A percentile compares a stretch with the other conserved stretches of the same genome.
These are phyloP conservation scores for Gyrodon lividus DNA, from an alignment of 768 basidiomycete species.

Conservation along the genomic window DNA sequence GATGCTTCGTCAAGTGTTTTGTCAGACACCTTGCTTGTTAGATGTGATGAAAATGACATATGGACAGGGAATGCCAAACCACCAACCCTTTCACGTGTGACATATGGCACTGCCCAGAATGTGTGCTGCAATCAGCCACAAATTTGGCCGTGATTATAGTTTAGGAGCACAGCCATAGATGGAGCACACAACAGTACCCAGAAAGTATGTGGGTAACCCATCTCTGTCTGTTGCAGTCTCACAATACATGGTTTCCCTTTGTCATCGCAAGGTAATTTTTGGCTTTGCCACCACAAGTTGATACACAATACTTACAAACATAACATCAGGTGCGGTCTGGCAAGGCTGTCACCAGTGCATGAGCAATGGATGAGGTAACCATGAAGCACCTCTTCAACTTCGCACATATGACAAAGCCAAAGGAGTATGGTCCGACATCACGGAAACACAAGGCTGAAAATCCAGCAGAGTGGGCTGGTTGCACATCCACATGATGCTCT, in stretches of 20 bases:
- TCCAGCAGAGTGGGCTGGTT: slow-evolving; percentile 28
- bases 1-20: too few species aligned
- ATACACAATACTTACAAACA: background rate
- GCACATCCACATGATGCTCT: slow-evolving; percentile 22
- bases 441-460: slow-evolving; percentile 6
- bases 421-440: slow-evolving; percentile 5
- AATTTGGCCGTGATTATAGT: slow-evolving; percentile 25
- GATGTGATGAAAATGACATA: slow-evolving; percentile 28
- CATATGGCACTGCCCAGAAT: slow-evolving; percentile 38
- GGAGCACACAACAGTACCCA: slow-evolving; percentile 16
- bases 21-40: background rate
- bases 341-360: slow-evolving; percentile 26
- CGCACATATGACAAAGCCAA: slow-evolving; percentile 22
- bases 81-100: slow-evolving; percentile 4
- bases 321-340: slow-evolving; percentile 15
- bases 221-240: slow-evolving; percentile 29
- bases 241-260: slow-evolving; percentile 30
- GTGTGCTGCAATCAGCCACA: slow-evolving; percentile 31
- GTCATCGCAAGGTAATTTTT: slow-evolving; percentile 20
- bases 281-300: background rate
- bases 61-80: slow-evolving; percentile 15
- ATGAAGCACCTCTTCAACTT: slow-evolving; percentile 24
- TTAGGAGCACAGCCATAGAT: slow-evolving; percentile 32
- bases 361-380: slow-evolving; percentile 29
- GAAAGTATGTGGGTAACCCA: slow-evolving; percentile 28